A percentile compares a stretch with the other conserved stretches of the same genome.
Conservation (phyloP, 129 eudicot genomes). For the Cynara cardunculus region DNA sequence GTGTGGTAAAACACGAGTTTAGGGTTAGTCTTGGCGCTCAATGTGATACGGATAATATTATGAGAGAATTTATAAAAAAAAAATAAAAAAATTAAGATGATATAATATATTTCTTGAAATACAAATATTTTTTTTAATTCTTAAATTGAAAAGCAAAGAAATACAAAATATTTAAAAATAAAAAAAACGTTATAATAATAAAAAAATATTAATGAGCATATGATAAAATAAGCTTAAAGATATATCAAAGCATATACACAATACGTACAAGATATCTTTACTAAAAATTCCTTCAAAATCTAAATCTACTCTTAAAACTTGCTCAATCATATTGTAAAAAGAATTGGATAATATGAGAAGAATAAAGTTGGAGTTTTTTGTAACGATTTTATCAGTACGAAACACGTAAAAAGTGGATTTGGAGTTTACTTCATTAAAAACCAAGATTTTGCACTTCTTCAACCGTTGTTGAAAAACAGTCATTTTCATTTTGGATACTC, state of each 20-base stretch:
- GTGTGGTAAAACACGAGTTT: too few relatives aligned
- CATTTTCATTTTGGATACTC: neutral
- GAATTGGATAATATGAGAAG: neutral
- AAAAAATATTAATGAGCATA: neutral
- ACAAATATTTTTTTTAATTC: too few relatives aligned
- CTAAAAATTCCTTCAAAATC: neutral
- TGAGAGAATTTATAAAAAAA: too few relatives aligned
- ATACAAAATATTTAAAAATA: too few relatives aligned
- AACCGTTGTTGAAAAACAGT: neutral
- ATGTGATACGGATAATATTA: too few relatives aligned
- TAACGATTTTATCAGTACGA: neutral
- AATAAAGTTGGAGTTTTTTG: neutral
- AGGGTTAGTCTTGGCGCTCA: too few relatives aligned
- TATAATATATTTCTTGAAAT: too few relatives aligned
- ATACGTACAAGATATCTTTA: neutral
- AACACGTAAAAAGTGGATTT: neutral
- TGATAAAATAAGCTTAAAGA: neutral
- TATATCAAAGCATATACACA: neutral
- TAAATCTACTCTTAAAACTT: neutral
- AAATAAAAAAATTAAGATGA: too few relatives aligned
- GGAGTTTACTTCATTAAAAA: neutral
- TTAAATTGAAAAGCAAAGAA: too few relatives aligned
- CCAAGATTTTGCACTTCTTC: neutral
- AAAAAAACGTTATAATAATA: neutral
- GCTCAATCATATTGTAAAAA: neutral